Evolutionary conservation across 2,329 filamentous ascomycete species (phyloP), one percentile per base, ranked within the genome.

Genomic region (Pestalotiopsis sp.): DNA sequence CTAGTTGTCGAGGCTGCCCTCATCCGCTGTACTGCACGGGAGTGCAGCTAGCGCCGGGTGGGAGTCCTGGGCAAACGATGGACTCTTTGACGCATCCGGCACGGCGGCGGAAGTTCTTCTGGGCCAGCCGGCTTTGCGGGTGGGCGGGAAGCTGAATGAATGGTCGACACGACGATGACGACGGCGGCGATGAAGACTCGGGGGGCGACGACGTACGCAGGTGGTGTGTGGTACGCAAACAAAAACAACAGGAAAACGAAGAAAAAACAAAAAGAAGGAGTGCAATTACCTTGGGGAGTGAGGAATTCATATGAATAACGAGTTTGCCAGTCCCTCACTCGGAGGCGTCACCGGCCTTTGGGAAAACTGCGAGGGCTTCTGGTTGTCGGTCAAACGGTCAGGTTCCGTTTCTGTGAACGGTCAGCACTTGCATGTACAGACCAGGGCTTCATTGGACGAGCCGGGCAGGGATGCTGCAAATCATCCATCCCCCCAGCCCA

Each of bases 221-320:
- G 23, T 60, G 25, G 11, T 38, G 7, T 27, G 57, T 27, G 20
- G 45, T 52, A 52, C 20, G 45, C 45, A 52, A 52, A 52, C 45
- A n/a, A 52, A n/a, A n/a, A 52, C 17, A n/a, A n/a, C 5, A 52
- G 31, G 25, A n/a, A 13, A 63, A 36, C 14, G 12, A 63, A 23
- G 17, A 63, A 23, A 63, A 6, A 49, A 40, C 31, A 20, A 23
- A n/a, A 60, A 57, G 60, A 45, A 27, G 23, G 31, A 27, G 13
- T 14, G n/a, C n/a, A 59, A 60, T 23, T 66, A 66, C 65, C 65
- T 66, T 66, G 65, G 65, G 65, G 65, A 66, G 65, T 66, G 65
- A 36, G 31, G 52, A 52, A 66, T 66, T 66, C 65, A 66, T 66
- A 66, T 66, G 65, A 59, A 66, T 66, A 62, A 14, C 27, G n/a